Conservation (phyloP, 306 rosid species). For the Castanea crenata region DNA sequence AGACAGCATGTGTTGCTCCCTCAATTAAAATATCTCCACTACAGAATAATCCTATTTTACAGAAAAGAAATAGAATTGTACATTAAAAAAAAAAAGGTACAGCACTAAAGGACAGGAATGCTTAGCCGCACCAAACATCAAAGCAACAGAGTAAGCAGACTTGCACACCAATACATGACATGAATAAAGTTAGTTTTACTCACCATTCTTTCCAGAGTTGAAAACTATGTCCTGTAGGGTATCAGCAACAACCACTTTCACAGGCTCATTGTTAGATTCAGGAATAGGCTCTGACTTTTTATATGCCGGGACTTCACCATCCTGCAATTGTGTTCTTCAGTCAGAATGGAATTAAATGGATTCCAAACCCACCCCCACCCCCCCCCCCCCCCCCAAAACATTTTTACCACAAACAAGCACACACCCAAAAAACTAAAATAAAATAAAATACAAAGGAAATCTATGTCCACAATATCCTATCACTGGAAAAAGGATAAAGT, state of each 20-base stretch:
- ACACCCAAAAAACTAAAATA: no score
- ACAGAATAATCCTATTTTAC: background rate
- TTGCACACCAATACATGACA: background rate
- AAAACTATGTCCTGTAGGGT: slow-evolving; percentile 66
- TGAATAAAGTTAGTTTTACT: background rate
- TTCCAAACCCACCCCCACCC: background rate
- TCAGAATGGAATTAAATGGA: slow-evolving; percentile 2
- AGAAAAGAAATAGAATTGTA: background rate
- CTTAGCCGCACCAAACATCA: background rate
- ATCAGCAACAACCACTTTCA: slow-evolving; percentile 80
- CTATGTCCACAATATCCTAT: no score
- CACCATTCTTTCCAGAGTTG: slow-evolving; percentile 87
- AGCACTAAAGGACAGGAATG: background rate
- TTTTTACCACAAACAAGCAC: no score
- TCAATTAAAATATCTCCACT: background rate
- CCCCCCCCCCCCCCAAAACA: background rate
- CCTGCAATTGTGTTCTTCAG: slow-evolving; percentile 45
- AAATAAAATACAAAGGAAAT: no score
- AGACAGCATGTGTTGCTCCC: background rate
- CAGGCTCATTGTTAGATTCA: slow-evolving; percentile 74
- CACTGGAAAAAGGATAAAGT: no score
- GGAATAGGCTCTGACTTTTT: slow-evolving; percentile 83
- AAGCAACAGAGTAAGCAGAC: background rate
- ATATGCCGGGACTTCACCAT: slow-evolving; percentile 58
- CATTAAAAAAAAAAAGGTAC: background rate